Conservation (phyloP, 257 asterid species). For the Ehretia macrophylla region DNA sequence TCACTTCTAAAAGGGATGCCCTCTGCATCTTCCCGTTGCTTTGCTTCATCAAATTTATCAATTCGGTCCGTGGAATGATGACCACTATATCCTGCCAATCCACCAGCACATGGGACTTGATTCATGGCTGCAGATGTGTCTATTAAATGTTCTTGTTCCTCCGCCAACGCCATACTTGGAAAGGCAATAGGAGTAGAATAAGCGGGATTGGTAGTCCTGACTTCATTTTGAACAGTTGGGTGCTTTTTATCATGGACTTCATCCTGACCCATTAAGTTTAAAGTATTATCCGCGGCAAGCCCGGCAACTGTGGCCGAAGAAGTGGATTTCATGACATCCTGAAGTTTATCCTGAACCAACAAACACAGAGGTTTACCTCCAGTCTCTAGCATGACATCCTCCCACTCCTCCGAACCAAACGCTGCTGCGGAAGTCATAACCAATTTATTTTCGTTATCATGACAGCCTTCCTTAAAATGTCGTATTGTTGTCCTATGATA, state of each 20-base stretch:
- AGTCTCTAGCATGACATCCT: conserved; percentile 59
- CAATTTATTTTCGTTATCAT: conserved; percentile 36
- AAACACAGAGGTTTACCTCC: conserved; percentile 29
- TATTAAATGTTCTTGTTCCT: conserved; percentile 16
- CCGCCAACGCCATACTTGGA: conserved; percentile 17
- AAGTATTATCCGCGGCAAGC: conserved; percentile 27
- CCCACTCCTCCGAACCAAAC: conserved; percentile 80
- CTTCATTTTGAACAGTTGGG: conserved; percentile 21
- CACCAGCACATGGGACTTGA: conserved; percentile 23
- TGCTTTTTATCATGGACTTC: conserved; percentile 26
- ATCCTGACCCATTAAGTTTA: conserved; percentile 28
- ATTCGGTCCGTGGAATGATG: conserved; percentile 17
- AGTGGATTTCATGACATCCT: not conserved
- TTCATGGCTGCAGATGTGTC: conserved; percentile 14
- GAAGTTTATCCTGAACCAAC: conserved; percentile 29
- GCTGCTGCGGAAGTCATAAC: conserved; percentile 70
- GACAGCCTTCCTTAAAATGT: conserved; percentile 23
- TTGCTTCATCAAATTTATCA: conserved; percentile 21
- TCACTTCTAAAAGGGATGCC: conserved; percentile 22
- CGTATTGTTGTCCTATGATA: conserved; percentile 25
- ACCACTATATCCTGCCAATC: conserved; percentile 14
- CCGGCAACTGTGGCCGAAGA: conserved; percentile 7
- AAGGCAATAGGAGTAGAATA: conserved; percentile 13
- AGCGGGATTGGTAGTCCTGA: conserved; percentile 18
- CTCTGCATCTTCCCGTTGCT: conserved; percentile 24